Evolutionary conservation across 2,329 filamentous ascomycete genomes (phyloP).

Genomic region (Diaporthe aspalathi): DNA sequence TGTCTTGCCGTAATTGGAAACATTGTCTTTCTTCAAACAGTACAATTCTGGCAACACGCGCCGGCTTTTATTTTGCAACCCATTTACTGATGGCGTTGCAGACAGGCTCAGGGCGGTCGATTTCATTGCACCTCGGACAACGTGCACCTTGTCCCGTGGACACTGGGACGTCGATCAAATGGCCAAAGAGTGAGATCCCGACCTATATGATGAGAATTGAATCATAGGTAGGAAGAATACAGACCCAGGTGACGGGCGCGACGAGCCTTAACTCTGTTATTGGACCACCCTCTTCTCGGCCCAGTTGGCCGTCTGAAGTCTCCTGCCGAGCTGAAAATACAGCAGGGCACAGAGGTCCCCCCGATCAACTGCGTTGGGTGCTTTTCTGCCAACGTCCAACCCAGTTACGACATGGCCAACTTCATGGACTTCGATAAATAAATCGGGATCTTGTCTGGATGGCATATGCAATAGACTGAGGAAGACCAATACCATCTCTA

Average conservation of each 20-base stretch:
- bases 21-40: neutral
- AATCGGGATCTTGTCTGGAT: neutral
- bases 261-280: conserved; percentile 1
- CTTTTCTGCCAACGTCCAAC: neutral
- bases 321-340: neutral
- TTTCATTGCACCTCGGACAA: neutral
- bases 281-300: neutral
- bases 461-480: neutral
- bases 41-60: neutral
- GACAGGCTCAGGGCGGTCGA: neutral
- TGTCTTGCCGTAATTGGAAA: neutral
- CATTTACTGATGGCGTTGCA: neutral
- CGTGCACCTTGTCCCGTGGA: neutral
- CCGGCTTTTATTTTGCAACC: neutral
- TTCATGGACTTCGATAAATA: neutral
- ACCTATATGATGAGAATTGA: neutral
- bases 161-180: neutral
- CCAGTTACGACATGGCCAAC: neutral
- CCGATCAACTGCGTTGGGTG: neutral
- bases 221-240: neutral
- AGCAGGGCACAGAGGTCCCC: neutral
- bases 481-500: neutral
- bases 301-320: neutral
- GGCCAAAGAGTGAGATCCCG: neutral
- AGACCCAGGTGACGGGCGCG: neutral